Base-by-base conservation (phyloP, 805 yeast species). In the Zygoascus ofunaensis region DNA sequence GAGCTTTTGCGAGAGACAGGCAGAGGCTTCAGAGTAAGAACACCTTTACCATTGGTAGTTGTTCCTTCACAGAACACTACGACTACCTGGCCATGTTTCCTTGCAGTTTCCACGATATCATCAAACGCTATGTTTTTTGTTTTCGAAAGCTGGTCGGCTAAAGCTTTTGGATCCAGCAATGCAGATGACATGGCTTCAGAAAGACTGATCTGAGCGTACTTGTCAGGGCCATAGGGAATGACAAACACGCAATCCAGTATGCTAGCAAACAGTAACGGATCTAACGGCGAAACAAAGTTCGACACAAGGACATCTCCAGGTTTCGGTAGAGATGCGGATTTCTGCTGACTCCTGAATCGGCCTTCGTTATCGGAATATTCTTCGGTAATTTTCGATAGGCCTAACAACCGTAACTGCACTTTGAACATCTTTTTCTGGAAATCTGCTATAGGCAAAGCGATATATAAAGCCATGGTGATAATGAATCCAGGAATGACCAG, bases 61-160 rank as follows among this genome's bases (percentile, higher is more conserved):
- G 95, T 84, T 0, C 95, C 95, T 56, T 87, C 97, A 2, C 80
- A 70, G 46, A 87, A 77, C 19, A 82, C 52, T 42, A 72, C 79
- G 3, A 77, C 69, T 0, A 69, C 64, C 35, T 72, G 70, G n/a
- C 69, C 66, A 3, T 60, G 57, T 18, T 62, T 55, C 23, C 58
- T 51, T 1, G 65, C 65, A 10, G 41, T 21, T 14, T 36, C 21
- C 18, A 49, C 46, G 5, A 60, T 42, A 4, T 49, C 38, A 2
- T 38, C 48, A 21, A 59, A 44, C 2, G 42, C 18, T 14, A 18
- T 14, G 41, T 7, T 55, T 39, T 26, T 22, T 17, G 38, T n/a
- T 15, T 44, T 44, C 22, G 39, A 42, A n/a, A 39, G 33, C 23
- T 33, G 37, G 2, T 24, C 24, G 46, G 37, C n/a, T 36, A 26